Conservation (phyloP, 495 filamentous ascomycete genomes). For the Trichoderma erinaceum region DNA sequence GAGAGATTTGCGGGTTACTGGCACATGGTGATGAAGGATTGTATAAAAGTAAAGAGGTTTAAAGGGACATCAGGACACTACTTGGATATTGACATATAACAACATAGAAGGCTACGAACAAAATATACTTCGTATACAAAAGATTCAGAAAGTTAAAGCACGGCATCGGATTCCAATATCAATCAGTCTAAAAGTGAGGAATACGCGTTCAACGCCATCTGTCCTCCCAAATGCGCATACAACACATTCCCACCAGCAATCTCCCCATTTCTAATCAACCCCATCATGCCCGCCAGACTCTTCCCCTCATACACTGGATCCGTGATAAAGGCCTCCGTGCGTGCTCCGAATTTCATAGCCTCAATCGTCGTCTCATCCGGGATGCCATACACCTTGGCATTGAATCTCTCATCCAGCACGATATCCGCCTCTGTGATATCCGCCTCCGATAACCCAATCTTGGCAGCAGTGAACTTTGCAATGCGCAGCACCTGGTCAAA, state of each 20-base stretch:
- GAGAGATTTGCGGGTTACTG: conserved; percentile 29
- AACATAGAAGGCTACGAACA: neutral
- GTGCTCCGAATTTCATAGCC: conserved; percentile 55
- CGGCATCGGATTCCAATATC: neutral
- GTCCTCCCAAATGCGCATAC: conserved; percentile 60
- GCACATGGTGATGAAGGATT: conserved; percentile 27
- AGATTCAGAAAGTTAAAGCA: neutral
- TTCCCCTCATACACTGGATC: conserved; percentile 66
- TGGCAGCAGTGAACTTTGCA: conserved; percentile 49
- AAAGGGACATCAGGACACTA: neutral
- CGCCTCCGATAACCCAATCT: conserved; percentile 48
- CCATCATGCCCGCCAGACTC: conserved; percentile 59
- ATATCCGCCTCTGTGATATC: conserved; percentile 53
- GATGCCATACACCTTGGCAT: conserved; percentile 55
- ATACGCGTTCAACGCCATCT: conserved; percentile 57
- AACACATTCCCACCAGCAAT: conserved; percentile 53
- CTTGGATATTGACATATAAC: neutral
- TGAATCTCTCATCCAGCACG: conserved; percentile 54
- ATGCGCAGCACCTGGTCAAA: conserved; percentile 54
- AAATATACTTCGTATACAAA: no score
- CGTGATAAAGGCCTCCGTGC: conserved; percentile 59
- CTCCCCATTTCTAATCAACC: conserved; percentile 52
- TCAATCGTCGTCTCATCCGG: conserved; percentile 51
- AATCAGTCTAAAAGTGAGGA: neutral
- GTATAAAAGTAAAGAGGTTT: neutral